Conservation (phyloP, 176 grass and related monocot genomes). For the Carex myosuroides region DNA sequence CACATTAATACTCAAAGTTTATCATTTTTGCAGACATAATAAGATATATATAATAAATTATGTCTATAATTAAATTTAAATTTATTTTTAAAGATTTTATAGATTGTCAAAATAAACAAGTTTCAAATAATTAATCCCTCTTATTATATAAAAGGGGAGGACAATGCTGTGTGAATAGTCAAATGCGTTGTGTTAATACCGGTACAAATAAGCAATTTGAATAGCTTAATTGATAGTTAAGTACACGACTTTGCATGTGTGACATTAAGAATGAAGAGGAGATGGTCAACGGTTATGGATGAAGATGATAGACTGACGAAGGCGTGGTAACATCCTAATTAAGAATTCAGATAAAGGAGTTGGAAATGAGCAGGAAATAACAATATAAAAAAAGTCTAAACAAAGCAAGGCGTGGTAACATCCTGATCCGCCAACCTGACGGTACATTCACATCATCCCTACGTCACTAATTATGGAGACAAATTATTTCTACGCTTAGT, state of each 20-base stretch:
- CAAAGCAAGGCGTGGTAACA: not conserved
- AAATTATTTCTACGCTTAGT: not conserved
- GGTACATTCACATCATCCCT: constrained; percentile 4
- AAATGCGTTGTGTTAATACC: not conserved
- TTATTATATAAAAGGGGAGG: no score
- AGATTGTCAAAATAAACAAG: no score
- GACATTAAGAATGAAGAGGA: not conserved
- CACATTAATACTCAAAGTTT: no score
- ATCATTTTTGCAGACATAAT: no score
- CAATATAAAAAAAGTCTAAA: not conserved
- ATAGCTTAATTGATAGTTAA: constrained; percentile 2
- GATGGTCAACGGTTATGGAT: not conserved
- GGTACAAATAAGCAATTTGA: not conserved
- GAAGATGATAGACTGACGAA: not conserved
- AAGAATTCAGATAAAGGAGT: not conserved
- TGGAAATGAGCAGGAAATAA: constrained; percentile 4
- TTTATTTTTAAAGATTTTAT: no score
- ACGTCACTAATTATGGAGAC: constrained; percentile 1
- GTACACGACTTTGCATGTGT: constrained; percentile 13
- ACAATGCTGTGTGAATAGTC: no score
- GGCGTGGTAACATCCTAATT: not conserved
- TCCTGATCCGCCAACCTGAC: not conserved
- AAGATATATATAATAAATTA: no score
- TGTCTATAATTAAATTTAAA: no score
- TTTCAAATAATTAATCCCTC: no score